Evolutionary conservation across 441 rosid species (phyloP).

Genomic region (Bruguiera hainesii): DNA sequence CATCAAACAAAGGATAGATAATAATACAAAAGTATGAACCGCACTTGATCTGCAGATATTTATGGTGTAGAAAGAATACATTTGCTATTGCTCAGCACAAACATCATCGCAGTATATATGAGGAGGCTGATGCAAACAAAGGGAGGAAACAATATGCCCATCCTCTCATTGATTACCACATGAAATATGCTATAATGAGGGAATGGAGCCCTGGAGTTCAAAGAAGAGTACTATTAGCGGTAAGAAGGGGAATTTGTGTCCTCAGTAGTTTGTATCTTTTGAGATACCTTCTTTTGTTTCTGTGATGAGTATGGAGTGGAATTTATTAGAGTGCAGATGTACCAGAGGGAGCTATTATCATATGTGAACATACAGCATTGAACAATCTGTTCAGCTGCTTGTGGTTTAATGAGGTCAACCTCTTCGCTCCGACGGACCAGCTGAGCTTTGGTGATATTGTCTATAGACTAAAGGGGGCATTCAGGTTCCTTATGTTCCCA

Average conservation of each 20-base stretch:
- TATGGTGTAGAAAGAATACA: conserved; percentile 86
- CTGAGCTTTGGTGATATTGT: conserved; percentile 87
- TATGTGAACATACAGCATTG: conserved; percentile 77
- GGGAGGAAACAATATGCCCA: conserved; percentile 86
- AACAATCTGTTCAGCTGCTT: conserved; percentile 82
- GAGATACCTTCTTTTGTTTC: no score
- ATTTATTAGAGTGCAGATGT: conserved; percentile 59
- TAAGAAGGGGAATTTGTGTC: conserved; percentile 27
- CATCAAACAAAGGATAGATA: not conserved
- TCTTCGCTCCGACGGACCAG: conserved; percentile 91
- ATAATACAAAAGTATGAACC: not conserved
- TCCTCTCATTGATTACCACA: conserved; percentile 86
- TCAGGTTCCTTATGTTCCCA: conserved; percentile 82
- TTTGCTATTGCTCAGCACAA: conserved; percentile 96
- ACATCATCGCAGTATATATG: conserved; percentile 75
- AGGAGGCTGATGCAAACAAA: conserved; percentile 96
- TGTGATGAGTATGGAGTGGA: not conserved
- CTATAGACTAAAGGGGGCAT: conserved; percentile 57
- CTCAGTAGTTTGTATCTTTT: not conserved
- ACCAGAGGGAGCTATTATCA: conserved; percentile 93
- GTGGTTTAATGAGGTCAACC: conserved; percentile 97
- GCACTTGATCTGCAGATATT: conserved; percentile 46
- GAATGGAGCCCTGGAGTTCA: conserved; percentile 88
- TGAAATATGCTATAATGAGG: conserved; percentile 84
- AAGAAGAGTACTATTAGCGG: conserved; percentile 70